Evolutionary conservation across 2,329 filamentous ascomycete species (phyloP), one percentile per base, ranked within the genome.

Genomic region (Colletotrichum sidae): DNA sequence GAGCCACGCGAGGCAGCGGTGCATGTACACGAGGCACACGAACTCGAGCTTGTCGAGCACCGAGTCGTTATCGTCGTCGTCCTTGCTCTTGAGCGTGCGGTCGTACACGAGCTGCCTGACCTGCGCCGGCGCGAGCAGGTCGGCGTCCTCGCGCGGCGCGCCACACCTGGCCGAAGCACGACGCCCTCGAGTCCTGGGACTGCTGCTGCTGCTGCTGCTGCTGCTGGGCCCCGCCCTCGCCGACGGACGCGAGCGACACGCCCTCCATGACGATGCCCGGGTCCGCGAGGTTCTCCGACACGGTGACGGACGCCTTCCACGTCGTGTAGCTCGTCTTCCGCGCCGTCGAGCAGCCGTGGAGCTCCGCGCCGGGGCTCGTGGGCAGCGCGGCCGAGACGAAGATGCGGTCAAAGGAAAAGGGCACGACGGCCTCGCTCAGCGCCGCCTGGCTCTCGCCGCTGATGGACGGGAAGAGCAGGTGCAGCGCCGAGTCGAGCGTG

Each of bases 391-490:
- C 62, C 9, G 62, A 60, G 6, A 65, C 62, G 2, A 65, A 65
- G 45, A 65, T 61, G 34, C 57, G 50, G 45, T 61, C 56, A n/a
- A 65, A 60, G 12, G 56, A 55, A 47, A 60, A 65, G 6, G 62
- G 62, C 8, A 65, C 62, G 2, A 61, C 57, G 13, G 62, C 62
- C 17, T 65, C 62, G 13, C 37, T 61, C 1, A 65, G 50, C 8
- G 62, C 55, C 8, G 62, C 55, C 25, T 61, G 63, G 10, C 51
- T 59, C 6, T 62, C 63, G n/a, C 59, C 59, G 17, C 56, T 56
- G 46, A 63, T 63, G n/a, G 60, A 60, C 13, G 64, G 63, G 51
- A 70, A 58, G 6, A 54, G 44, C 39, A 68, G 70, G n/a, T 68
- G 65, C 3, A 65, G 54, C 11, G 66, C 50, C 4, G 63, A 56